Evolutionary conservation across 768 basidiomycete genomes (phyloP).

Genomic region (Leccinum sublutescens): DNA sequence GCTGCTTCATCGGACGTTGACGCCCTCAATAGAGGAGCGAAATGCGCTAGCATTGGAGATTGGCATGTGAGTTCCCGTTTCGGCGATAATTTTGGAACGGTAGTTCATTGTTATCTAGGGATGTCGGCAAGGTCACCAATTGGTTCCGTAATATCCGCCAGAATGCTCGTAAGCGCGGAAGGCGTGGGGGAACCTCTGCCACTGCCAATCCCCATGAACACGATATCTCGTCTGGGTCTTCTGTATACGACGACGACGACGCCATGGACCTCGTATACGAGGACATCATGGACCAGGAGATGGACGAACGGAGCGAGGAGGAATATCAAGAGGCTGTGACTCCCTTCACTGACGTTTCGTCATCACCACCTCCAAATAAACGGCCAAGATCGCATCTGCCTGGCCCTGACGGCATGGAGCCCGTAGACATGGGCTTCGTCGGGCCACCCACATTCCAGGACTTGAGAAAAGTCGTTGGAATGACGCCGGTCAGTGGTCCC

Average conservation of each 20-base stretch:
- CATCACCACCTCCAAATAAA: constrained; percentile 37
- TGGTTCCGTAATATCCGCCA: constrained; percentile 87
- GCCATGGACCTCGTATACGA: constrained; percentile 50
- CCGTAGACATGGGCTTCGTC: constrained; percentile 37
- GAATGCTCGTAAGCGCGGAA: constrained; percentile 71
- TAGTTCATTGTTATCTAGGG: constrained; percentile 43
- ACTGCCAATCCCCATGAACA: constrained; percentile 42
- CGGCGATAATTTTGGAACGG: not conserved
- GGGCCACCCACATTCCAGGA: constrained; percentile 45
- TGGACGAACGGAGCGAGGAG: constrained; percentile 57
- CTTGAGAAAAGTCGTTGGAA: constrained; percentile 44
- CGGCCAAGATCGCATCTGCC: constrained; percentile 31
- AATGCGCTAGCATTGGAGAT: constrained; percentile 69
- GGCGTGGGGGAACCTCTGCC: constrained; percentile 42
- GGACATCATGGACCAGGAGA: constrained; percentile 48
- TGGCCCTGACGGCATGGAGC: constrained; percentile 27
- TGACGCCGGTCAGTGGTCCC: constrained; percentile 18
- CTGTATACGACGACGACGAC: constrained; percentile 43
- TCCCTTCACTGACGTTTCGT: constrained; percentile 57
- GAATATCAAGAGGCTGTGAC: constrained; percentile 75
- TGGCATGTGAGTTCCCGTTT: constrained; percentile 57
- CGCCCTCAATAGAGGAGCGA: constrained; percentile 79
- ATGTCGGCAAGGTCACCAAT: constrained; percentile 81
- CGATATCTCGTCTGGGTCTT: constrained; percentile 51
- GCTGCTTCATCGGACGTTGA: constrained; percentile 63